These are phyloP conservation scores for Chlamydomonas sphaeroides DNA, from an alignment of 139 green algal species.

Conservation along the genomic window DNA sequence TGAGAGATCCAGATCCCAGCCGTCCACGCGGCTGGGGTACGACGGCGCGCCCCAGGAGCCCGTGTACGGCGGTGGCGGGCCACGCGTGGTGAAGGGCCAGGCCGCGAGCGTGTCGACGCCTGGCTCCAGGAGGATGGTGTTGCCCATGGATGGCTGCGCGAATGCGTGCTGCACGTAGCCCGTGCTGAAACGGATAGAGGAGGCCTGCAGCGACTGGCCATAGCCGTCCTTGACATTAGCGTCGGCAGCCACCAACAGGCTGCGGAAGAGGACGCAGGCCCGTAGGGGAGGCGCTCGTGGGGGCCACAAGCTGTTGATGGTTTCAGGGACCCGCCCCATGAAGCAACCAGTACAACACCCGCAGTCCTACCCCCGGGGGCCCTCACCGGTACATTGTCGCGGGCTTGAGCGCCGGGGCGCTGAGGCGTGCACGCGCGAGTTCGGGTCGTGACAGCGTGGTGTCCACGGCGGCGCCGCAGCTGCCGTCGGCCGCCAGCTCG, in stretches of 20 bases:
- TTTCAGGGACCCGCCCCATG: too few species aligned
- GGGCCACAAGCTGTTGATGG: too few species aligned
- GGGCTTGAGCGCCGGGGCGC: slow-evolving; percentile 17
- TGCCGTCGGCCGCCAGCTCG: neutral
- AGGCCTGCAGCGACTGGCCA: slow-evolving; percentile 21
- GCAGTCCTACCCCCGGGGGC: too few species aligned
- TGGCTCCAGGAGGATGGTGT: neutral
- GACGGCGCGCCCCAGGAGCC: too few species aligned
- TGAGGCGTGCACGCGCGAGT: slow-evolving; percentile 15
- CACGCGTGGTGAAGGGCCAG: slow-evolving; percentile 3
- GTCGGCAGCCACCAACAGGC: neutral
- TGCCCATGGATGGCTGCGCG: neutral
- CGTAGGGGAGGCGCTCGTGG: too few species aligned
- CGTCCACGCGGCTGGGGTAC: neutral
- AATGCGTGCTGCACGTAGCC: neutral
- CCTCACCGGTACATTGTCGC: slow-evolving; percentile 17
- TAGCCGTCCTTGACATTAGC: slow-evolving; percentile 21
- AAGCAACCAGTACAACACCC: too few species aligned
- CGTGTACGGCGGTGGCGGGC: neutral
- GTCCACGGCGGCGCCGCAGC: too few species aligned
- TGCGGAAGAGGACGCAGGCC: too few species aligned
- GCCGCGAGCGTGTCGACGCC: neutral
- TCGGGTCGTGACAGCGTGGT: too few species aligned
- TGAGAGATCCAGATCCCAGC: neutral
- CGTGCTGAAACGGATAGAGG: neutral